A percentile compares a stretch with the other conserved stretches of the same genome.
These are phyloP conservation scores for Graphilbum sp. DNA, from an alignment of 2,329 filamentous ascomycete genomes.

Conservation along the genomic window DNA sequence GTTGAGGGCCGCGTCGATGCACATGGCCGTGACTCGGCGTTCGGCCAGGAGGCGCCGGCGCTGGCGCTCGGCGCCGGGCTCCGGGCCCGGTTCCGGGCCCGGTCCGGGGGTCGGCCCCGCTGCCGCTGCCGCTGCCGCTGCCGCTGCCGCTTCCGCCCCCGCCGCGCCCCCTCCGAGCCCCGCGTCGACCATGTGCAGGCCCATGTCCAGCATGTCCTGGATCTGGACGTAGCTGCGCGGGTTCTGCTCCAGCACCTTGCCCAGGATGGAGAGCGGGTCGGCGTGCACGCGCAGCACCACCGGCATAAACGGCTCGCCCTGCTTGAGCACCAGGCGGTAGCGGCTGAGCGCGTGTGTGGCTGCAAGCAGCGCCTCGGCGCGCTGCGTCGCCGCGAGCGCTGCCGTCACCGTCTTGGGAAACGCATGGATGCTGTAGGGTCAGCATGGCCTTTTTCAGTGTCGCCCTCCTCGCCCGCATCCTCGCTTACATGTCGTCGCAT, in stretches of 20 bases:
- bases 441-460: too few species aligned
- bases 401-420: conserved; percentile 42
- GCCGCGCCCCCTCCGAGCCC: too few species aligned
- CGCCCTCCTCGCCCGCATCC: too few species aligned
- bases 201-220: conserved; percentile 54
- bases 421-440: conserved; percentile 35
- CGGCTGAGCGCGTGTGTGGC: conserved; percentile 62
- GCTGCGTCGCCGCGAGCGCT: conserved; percentile 32
- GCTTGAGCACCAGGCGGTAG: conserved; percentile 63
- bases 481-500: conserved; percentile 58
- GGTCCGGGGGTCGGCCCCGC: too few species aligned
- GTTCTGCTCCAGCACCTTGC: conserved; percentile 62
- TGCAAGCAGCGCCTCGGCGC: conserved; percentile 47
- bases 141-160: too few species aligned
- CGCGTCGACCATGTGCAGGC: too few species aligned
- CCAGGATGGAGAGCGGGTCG: conserved; percentile 58
- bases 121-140: too few species aligned
- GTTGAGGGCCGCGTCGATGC: conserved; percentile 56
- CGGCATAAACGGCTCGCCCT: conserved; percentile 65
- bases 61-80: neutral
- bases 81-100: too few species aligned
- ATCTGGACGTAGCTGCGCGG: conserved; percentile 56
- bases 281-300: conserved; percentile 61
- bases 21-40: conserved; percentile 61
- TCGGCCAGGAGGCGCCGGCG: conserved; percentile 25